Evolutionary conservation across 1,139 yeast species (phyloP).

Genomic region (Protomyces lactucae-debilis): DNA sequence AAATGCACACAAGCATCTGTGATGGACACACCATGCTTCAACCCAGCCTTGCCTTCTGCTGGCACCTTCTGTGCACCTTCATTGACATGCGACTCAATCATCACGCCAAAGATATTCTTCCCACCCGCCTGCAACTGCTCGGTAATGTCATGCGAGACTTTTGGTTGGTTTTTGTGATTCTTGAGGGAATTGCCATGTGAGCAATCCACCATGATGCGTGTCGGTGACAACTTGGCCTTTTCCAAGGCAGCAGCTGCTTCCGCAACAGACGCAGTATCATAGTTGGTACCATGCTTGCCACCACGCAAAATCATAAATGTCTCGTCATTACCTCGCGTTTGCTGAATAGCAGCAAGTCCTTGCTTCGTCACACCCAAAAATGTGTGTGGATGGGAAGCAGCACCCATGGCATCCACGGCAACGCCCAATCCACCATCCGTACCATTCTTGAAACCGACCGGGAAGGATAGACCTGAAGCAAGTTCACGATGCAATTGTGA

Average conservation of each 20-base stretch:
- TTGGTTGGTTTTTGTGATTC: constrained; percentile 87
- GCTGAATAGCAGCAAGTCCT: constrained; percentile 92
- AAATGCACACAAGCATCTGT: constrained; percentile 96
- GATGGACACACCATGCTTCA: constrained; percentile 87
- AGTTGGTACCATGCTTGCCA: constrained; percentile 89
- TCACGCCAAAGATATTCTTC: constrained; percentile 76
- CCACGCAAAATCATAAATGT: constrained; percentile 92
- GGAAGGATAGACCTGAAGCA: constrained; percentile 93
- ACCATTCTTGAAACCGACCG: constrained; percentile 95
- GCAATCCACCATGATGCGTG: constrained; percentile 84
- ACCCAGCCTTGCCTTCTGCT: constrained; percentile 52
- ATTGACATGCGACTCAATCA: constrained; percentile 87
- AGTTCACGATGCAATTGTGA: constrained; percentile 94
- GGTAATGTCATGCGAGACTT: constrained; percentile 75
- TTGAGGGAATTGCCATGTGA: constrained; percentile 94
- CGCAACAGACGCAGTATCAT: constrained; percentile 51
- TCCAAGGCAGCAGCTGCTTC: constrained; percentile 65
- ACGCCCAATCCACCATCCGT: constrained; percentile 91
- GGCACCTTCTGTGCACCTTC: constrained; percentile 94
- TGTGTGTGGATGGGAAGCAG: constrained; percentile 90
- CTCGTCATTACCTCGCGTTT: constrained; percentile 89
- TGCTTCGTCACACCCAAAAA: constrained; percentile 89
- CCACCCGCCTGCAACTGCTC: constrained; percentile 71
- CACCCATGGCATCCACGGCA: constrained; percentile 88
- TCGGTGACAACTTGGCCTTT: constrained; percentile 56